Percentiles rank a stretch among this genome's conserved stretches.
These are phyloP conservation scores for Aristolochia contorta DNA, from an alignment of 164 flowering plant genomes.

Conservation along the genomic window DNA sequence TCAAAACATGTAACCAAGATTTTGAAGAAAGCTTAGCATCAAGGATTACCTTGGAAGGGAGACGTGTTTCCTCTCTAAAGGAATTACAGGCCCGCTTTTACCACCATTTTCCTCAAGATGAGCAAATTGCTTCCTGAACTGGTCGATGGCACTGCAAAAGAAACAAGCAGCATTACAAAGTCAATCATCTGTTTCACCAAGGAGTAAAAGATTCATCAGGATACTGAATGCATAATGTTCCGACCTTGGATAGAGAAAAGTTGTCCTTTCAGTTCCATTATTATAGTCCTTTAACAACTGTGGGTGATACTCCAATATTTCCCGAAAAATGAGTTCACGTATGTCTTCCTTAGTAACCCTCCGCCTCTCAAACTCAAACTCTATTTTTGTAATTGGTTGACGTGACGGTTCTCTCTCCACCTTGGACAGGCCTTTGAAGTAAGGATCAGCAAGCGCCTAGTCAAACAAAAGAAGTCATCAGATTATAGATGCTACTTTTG, in stretches of 20 bases:
- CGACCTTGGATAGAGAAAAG: slow-evolving; percentile 87
- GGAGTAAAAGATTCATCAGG: too few relatives aligned
- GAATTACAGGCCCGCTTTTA: slow-evolving; percentile 66
- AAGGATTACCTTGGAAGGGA: slow-evolving; percentile 76
- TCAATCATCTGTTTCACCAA: too few relatives aligned
- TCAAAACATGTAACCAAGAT: too few relatives aligned
- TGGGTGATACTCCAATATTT: slow-evolving; percentile 90
- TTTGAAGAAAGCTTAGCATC: too few relatives aligned
- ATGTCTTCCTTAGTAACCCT: slow-evolving; percentile 83
- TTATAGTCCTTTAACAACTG: slow-evolving; percentile 69
- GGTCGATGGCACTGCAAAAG: slow-evolving; percentile 68
- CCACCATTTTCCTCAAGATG: slow-evolving; percentile 82
- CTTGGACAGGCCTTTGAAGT: slow-evolving; percentile 74
- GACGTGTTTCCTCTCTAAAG: slow-evolving; percentile 72
- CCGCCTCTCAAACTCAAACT: slow-evolving; percentile 90
- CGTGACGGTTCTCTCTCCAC: slow-evolving; percentile 92
- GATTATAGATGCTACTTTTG: too few relatives aligned
- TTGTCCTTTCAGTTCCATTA: slow-evolving; percentile 75
- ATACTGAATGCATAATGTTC: neutral
- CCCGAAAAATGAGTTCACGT: slow-evolving; percentile 70
- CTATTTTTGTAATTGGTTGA: slow-evolving; percentile 77
- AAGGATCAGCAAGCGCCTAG: slow-evolving; percentile 89
- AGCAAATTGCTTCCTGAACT: slow-evolving; percentile 81
- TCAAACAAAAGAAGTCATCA: neutral
- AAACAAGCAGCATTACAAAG: slow-evolving; percentile 1